A percentile compares a stretch with the other conserved stretches of the same genome.
phyloP scores from a whole-genome alignment of 371 early-diverging fungal genomes.

The Mortierella sp. region DNA sequence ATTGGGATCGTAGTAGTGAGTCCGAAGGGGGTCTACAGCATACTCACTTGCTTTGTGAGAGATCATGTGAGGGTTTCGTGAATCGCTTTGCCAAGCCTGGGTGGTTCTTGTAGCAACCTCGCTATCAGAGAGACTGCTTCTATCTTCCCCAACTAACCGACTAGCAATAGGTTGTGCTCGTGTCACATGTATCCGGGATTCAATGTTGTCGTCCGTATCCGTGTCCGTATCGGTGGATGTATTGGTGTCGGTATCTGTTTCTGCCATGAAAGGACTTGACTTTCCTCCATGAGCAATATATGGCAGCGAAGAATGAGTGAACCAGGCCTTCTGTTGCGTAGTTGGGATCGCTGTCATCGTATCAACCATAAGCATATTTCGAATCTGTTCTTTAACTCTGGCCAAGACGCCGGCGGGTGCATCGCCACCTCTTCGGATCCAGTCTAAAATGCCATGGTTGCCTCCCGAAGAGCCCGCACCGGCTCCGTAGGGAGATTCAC shows the following conservation, averaged over 20 bases:
- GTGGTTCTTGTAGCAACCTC: neutral
- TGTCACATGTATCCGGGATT: neutral
- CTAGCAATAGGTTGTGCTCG: neutral
- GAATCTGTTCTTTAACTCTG: slow-evolving; percentile 24
- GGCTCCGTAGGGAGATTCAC: neutral
- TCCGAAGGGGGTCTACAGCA: too few relatives aligned
- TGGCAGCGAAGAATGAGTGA: neutral
- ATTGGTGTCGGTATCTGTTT: slow-evolving; percentile 24
- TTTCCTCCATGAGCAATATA: neutral
- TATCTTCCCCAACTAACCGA: neutral
- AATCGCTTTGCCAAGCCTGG: neutral
- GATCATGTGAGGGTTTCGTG: neutral
- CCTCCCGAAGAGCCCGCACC: neutral
- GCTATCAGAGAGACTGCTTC: neutral
- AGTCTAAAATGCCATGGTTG: slow-evolving; percentile 40
- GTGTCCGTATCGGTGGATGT: slow-evolving; percentile 20
- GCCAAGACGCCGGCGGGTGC: slow-evolving; percentile 26
- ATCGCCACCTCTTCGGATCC: slow-evolving; percentile 50
- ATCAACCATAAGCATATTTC: slow-evolving; percentile 19
- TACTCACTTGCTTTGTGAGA: too few relatives aligned
- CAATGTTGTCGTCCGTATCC: slow-evolving; percentile 28
- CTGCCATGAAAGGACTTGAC: neutral
- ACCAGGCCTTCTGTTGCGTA: neutral
- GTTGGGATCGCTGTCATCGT: neutral
- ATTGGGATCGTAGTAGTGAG: neutral